Conservation (phyloP, 2,329 filamentous ascomycete genomes). For the Exophiala bonariae region DNA sequence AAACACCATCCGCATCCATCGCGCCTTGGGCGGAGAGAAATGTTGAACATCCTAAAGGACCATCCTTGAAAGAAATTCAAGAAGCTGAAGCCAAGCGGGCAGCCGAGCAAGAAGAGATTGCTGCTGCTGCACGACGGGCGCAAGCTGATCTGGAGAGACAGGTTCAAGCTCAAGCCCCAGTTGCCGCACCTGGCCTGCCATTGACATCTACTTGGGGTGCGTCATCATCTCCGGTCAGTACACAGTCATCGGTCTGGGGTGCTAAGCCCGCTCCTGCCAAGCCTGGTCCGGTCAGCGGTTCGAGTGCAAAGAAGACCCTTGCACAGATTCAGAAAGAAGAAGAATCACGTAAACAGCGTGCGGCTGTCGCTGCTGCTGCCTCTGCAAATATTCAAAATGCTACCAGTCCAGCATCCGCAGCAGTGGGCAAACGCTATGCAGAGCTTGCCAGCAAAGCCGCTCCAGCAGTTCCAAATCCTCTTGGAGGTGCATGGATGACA, state of each 20-base stretch:
- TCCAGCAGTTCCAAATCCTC: conserved; percentile 43
- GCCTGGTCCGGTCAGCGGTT: conserved; percentile 34
- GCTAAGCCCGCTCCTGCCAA: conserved; percentile 50
- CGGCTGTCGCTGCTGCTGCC: conserved; percentile 51
- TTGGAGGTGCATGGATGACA: conserved; percentile 79
- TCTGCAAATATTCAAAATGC: conserved; percentile 43
- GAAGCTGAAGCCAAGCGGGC: conserved; percentile 92
- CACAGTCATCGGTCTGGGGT: conserved; percentile 45
- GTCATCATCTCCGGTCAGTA: conserved; percentile 65
- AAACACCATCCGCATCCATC: conserved; percentile 68
- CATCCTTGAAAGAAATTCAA: conserved; percentile 94
- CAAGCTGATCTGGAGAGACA: conserved; percentile 73
- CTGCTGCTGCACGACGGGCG: conserved; percentile 73
- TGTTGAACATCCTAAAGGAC: conserved; percentile 72
- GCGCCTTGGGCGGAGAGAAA: conserved; percentile 94
- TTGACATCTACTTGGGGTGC: conserved; percentile 88
- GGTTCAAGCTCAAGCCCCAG: conserved; percentile 58
- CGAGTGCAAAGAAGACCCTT: conserved; percentile 76
- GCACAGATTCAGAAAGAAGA: conserved; percentile 97
- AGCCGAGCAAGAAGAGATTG: conserved; percentile 81
- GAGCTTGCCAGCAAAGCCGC: conserved; percentile 82
- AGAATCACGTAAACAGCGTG: conserved; percentile 81
- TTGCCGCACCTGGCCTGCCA: conserved; percentile 76
- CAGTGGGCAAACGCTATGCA: conserved; percentile 82
- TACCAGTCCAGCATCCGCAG: conserved; percentile 43